Percentiles rank a stretch among this genome's conserved stretches.
Evolutionary conservation across 495 filamentous ascomycete species (phyloP).

Genomic region (Talaromyces adpressus): DNA sequence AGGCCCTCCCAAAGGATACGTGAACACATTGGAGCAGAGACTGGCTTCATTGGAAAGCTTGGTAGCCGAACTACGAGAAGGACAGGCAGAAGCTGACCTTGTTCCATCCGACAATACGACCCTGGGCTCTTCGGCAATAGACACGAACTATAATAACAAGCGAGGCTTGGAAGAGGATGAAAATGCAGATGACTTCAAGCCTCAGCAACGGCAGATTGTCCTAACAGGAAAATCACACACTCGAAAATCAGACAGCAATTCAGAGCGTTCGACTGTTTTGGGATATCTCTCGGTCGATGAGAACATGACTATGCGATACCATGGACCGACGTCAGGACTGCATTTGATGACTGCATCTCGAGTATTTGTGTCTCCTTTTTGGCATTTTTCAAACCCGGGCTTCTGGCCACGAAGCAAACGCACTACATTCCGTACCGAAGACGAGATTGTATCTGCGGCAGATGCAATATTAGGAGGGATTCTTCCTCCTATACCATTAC

Average conservation of each 20-base stretch:
- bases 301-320: conserved; percentile 1
- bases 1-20: conserved; percentile 1
- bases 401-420: conserved; percentile 3
- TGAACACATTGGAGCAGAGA: conserved; percentile 2
- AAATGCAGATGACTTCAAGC: neutral
- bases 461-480: conserved; percentile 3
- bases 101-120: neutral
- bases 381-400: neutral
- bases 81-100: neutral
- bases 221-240: neutral
- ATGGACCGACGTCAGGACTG: neutral
- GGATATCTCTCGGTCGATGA: neutral
- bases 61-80: neutral
- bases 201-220: neutral
- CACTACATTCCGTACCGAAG: conserved; percentile 2
- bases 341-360: neutral
- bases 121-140: neutral
- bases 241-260: neutral
- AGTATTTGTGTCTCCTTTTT: neutral
- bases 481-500: neutral
- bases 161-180: neutral
- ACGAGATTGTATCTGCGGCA: conserved; percentile 4
- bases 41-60: neutral
- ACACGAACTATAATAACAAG: neutral
- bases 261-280: neutral